These are phyloP conservation scores for Cyclotella choctawhatcheeana DNA, from an alignment of 108 stramenopile species.

Conservation along the genomic window DNA sequence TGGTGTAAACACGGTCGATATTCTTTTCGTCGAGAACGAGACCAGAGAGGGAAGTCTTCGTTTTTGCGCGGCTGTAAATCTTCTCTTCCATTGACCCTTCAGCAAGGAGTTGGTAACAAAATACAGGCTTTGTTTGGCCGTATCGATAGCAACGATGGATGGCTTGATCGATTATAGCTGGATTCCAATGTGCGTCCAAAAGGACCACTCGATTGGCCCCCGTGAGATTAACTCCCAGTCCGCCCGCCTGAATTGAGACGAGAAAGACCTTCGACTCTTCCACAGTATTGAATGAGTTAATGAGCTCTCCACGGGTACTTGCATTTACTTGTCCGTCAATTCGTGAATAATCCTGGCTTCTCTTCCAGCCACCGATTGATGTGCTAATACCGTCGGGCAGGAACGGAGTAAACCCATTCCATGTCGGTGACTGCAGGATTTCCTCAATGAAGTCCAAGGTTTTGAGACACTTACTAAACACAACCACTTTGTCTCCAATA, in stretches of 20 bases:
- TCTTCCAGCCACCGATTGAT: constrained; percentile 61
- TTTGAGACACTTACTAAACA: constrained; percentile 70
- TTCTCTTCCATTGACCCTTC: constrained; percentile 86
- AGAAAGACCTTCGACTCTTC: constrained; percentile 47
- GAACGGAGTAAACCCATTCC: constrained; percentile 48
- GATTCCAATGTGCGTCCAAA: constrained; percentile 14
- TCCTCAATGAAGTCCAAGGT: constrained; percentile 72
- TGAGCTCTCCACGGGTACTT: constrained; percentile 63
- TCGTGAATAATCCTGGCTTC: constrained; percentile 64
- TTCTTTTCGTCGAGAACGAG: constrained; percentile 69
- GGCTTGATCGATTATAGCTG: constrained; percentile 7
- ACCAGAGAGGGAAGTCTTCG: constrained; percentile 64
- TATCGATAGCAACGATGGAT: constrained; percentile 65
- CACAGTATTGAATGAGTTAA: constrained; percentile 56
- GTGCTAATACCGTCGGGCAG: constrained; percentile 29
- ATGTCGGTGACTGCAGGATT: constrained; percentile 53
- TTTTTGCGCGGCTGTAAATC: constrained; percentile 68
- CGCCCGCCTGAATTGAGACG: constrained; percentile 62
- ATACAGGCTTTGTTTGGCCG: constrained; percentile 69
- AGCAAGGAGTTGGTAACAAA: constrained; percentile 72
- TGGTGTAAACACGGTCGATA: constrained; percentile 59
- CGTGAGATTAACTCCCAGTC: constrained; percentile 59
- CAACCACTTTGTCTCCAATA: constrained; percentile 75
- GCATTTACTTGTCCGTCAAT: constrained; percentile 72
- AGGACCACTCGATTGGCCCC: constrained; percentile 65